Base-by-base conservation (phyloP, 345 rosid genomes). In the Geranium brycei region DNA sequence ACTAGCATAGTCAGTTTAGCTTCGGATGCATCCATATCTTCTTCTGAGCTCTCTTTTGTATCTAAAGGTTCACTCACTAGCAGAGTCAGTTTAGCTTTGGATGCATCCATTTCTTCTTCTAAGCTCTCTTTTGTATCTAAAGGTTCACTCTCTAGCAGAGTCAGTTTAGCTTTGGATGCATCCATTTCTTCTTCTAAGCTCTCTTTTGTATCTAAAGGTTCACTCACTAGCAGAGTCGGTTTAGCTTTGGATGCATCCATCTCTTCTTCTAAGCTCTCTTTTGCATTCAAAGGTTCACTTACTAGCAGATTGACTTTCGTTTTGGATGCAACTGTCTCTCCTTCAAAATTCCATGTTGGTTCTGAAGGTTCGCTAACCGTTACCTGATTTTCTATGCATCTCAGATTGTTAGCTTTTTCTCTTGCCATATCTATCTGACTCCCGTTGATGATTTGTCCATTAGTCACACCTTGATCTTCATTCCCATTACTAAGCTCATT, bases 361-460 rank as follows among this genome's bases (percentile, higher is more conserved):
- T 70, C 71, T 51, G 17, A 58, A 0, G 31, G 28, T 65, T 69
- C 71, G 60, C 62, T 58, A 47, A 59, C 28, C 2, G 28, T 23
- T 23, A 23, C 75, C 23, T 68, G 75, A 38, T 68, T 65, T 47
- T 73, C 78, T 53, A 7, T 71, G 53, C 19, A 35, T 11, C 65
- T 57, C 7, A 41, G 55, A 31, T 71, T 47, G 71, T 63, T 74
- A 63, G 73, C 65, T 72, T 67, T 74, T 68, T 58, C 74, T 60
- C 13, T 69, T 35, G 47, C 67, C 19, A 31, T 3, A 72, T 30
- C 62, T 61, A 59, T 71, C 60, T 59, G 63, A 70, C 63, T 78
- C 58, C 77, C 81, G 51, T 77, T 76, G 55, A 80, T 38, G 32
- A 67, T 64, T 71, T 57, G 71, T 53, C 56, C 68, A 31, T 66